Evolutionary conservation across 2,329 filamentous ascomycete species (phyloP), one percentile per base, ranked within the genome.

Genomic region (Trichophyton schoenleinii): DNA sequence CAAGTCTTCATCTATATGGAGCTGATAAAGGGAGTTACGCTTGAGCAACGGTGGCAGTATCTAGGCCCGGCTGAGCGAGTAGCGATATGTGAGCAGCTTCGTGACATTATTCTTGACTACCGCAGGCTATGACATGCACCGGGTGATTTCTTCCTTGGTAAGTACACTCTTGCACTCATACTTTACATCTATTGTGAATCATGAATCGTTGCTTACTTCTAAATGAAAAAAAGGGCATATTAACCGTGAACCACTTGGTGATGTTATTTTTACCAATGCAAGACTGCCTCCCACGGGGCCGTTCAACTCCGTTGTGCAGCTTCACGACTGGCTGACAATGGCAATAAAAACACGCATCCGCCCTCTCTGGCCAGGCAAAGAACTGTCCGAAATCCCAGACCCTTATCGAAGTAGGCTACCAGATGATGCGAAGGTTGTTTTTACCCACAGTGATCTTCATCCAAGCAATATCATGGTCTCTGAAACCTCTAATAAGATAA

Each of bases 381-480:
- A 34, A 69, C 59, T 69, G 57, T 69, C 68, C 2, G 63, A 67
- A 1, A 66, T 66, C 34, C 58, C 69, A 1, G 70, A 72, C 58
- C 68, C 70, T 44, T 71, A 68, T 57, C 68, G 70, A 31, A 46
- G 69, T 46, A 64, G 69, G 3, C 64, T 73, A 2, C 68, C 68
- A 5, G 69, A 72, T 64, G 63, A 70, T 62, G 65, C 67, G 60
- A 60, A 64, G 11, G 72, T 74, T 34, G 69, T 66, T 18, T 73
- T 73, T 59, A 74, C 70, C 1, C 71, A 74, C 62, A 67, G 65
- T 28, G 72, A 74, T 65, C 67, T 74, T 41, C 70, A 73, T 63
- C 70, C 59, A 36, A 70, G 67, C 48, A 74, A 73, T 48, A 67
- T 74, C 44, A 67, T 73, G n/a, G 49, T 72, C 25, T 67, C 67